Evolutionary conservation across 2,329 filamentous ascomycete species (phyloP).

Genomic region (Xylariales sp.): DNA sequence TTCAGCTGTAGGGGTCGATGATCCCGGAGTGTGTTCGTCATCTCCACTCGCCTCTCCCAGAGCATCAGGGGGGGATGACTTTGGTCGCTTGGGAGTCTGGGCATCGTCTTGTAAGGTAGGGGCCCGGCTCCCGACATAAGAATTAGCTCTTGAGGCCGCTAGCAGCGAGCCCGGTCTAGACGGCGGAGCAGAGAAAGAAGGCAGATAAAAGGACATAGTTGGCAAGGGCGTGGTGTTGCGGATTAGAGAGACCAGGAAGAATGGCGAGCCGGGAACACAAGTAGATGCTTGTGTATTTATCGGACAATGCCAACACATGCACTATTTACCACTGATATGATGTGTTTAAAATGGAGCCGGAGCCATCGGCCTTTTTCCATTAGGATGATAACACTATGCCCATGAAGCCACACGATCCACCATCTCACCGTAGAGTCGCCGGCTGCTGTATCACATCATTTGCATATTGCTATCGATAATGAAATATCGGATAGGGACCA

Average conservation of each 20-base stretch:
- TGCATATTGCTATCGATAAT: no score
- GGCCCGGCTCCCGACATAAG: neutral
- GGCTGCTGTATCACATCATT: no score
- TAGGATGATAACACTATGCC: conserved; percentile 2
- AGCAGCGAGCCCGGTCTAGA: conserved; percentile 4
- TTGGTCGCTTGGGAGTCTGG: conserved; percentile 1
- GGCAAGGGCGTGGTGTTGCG: no score
- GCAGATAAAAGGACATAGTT: conserved; percentile 7
- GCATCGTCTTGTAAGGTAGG: conserved; percentile 1
- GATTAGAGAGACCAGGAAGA: no score
- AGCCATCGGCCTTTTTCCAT: conserved; percentile 4
- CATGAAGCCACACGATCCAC: conserved; percentile 10
- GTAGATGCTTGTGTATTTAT: neutral
- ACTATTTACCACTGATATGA: neutral
- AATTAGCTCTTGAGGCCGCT: conserved; percentile 5
- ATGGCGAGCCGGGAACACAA: neutral
- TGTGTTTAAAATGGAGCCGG: neutral
- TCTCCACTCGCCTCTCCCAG: conserved; percentile 3
- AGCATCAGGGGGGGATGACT: neutral
- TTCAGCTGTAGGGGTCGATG: neutral
- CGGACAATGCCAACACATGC: no score
- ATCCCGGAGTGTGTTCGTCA: no score
- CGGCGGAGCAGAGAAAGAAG: conserved; percentile 4
- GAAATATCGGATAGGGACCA: no score
- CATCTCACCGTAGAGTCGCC: conserved; percentile 14